Evolutionary conservation across 768 basidiomycete species (phyloP).

Genomic region (Galerina sulciceps): DNA sequence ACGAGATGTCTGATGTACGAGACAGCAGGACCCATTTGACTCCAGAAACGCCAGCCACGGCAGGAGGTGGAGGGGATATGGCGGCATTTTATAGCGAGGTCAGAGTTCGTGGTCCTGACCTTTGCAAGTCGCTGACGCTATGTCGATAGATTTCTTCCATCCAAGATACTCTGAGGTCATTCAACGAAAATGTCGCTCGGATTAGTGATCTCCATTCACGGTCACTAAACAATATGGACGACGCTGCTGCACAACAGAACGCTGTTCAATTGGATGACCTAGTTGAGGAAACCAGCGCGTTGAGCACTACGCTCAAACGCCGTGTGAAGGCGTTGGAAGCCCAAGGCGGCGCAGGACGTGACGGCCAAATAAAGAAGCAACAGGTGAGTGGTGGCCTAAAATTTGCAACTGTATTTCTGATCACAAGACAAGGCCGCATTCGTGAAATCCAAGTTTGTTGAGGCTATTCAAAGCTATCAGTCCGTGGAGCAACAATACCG

Average conservation of each 20-base stretch:
- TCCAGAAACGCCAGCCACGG: slow-evolving; percentile 28
- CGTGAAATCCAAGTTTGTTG: slow-evolving; percentile 79
- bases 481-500: slow-evolving; percentile 82
- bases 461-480: slow-evolving; percentile 86
- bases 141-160: slow-evolving; percentile 67
- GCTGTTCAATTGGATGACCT: slow-evolving; percentile 69
- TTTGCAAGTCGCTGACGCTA: background rate
- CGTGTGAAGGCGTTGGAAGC: slow-evolving; percentile 75
- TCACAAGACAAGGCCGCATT: slow-evolving; percentile 50
- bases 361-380: slow-evolving; percentile 76
- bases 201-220: slow-evolving; percentile 78
- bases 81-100: slow-evolving; percentile 78
- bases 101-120: background rate
- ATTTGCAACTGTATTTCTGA: slow-evolving; percentile 1
- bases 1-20: slow-evolving; percentile 75
- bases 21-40: slow-evolving; percentile 59
- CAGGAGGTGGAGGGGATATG: slow-evolving; percentile 57
- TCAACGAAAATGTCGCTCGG: slow-evolving; percentile 69
- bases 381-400: slow-evolving; percentile 48
- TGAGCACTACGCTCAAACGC: slow-evolving; percentile 71
- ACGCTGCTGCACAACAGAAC: slow-evolving; percentile 63
- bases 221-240: slow-evolving; percentile 78
- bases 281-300: slow-evolving; percentile 69
- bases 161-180: slow-evolving; percentile 69
- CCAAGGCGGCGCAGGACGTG: slow-evolving; percentile 66